Conservation (phyloP, 768 basidiomycete genomes). For the Naganishia randhawae region DNA sequence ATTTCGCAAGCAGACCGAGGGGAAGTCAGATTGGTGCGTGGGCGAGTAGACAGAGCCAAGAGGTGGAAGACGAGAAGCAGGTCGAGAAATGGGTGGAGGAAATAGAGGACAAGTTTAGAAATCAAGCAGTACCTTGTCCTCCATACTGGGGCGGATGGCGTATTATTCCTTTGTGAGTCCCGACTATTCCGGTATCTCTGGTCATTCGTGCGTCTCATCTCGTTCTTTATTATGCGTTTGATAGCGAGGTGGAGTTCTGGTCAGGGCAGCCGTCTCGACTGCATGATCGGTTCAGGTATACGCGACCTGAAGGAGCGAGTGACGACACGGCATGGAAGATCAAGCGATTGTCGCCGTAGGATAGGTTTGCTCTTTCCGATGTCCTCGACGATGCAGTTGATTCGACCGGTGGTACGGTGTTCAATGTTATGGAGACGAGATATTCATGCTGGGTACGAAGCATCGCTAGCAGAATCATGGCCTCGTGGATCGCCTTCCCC, state of each 20-base stretch:
- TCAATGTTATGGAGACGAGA: too few relatives aligned
- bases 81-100: slow-evolving; percentile 62
- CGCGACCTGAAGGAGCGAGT: slow-evolving; percentile 29
- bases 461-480: too few relatives aligned
- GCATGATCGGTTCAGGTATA: slow-evolving; percentile 75
- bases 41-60: slow-evolving; percentile 86
- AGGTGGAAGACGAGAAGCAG: slow-evolving; percentile 67
- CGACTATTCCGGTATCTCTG: background rate
- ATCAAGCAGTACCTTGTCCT: slow-evolving; percentile 66
- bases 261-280: slow-evolving; percentile 89
- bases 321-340: slow-evolving; percentile 22
- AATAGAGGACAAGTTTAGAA: slow-evolving; percentile 60
- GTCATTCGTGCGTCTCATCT: slow-evolving; percentile 12
- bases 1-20: slow-evolving; percentile 75
- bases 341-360: slow-evolving; percentile 29
- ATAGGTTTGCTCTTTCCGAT: too few relatives aligned
- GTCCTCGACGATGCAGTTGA: too few relatives aligned
- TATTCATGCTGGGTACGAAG: too few relatives aligned
- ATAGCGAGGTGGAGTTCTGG: slow-evolving; percentile 95
- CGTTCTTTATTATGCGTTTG: background rate
- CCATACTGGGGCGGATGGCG: slow-evolving; percentile 97
- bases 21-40: slow-evolving; percentile 86
- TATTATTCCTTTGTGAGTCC: slow-evolving; percentile 75
- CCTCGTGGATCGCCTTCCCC: too few relatives aligned
- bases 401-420: too few relatives aligned